Evolutionary conservation across 306 rosid species (phyloP), one percentile per base, ranked within the genome.

Genomic region (Quercus suber): DNA sequence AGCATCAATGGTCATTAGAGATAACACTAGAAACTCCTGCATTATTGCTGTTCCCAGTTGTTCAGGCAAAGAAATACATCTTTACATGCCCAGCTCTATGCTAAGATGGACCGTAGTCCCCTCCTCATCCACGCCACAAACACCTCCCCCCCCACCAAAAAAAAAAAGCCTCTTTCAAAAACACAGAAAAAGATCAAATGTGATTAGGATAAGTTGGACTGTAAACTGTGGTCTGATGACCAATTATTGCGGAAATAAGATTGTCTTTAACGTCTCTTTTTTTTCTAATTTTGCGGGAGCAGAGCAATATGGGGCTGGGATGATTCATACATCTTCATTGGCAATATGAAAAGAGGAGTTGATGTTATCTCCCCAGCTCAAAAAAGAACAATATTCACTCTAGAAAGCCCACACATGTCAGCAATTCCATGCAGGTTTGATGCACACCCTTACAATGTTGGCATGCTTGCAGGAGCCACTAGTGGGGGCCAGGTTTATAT

Each of bases 281-380:
- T 17, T 3, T 20, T 59, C 11, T 23, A 23, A 23, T 21, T 21
- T 58, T 61, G 2, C 0, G 35, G 75, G 78, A 31, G 79, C 92
- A 95, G 99, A 82, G 98, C 93, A 78, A 91, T 86, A 80, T 95
- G 98, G 99, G 99, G 98, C 4, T 95, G 99, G 99, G 94, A 91
- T 55, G 92, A 91, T 76, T 86, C 90, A 0, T 45, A 87, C 45
- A 31, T 93, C 78, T 93, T 93, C 81, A 58, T 95, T 20, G 99
- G 99, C 55, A 95, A 89, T 74, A 84, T 89, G 97, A 90, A 82
- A 58, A 89, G 98, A 90, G 91, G 92, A 73, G 92, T 91, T 1
- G 96, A 95, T 75, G 87, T 93, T 8, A 76, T 95, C 75, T 90
- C 94, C n/a, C 72, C 88, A 13, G 73, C 80, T 82, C 84, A 75